phyloP scores from a whole-genome alignment of 2,329 filamentous ascomycete genomes.

The Botrytis pseudocinerea region DNA sequence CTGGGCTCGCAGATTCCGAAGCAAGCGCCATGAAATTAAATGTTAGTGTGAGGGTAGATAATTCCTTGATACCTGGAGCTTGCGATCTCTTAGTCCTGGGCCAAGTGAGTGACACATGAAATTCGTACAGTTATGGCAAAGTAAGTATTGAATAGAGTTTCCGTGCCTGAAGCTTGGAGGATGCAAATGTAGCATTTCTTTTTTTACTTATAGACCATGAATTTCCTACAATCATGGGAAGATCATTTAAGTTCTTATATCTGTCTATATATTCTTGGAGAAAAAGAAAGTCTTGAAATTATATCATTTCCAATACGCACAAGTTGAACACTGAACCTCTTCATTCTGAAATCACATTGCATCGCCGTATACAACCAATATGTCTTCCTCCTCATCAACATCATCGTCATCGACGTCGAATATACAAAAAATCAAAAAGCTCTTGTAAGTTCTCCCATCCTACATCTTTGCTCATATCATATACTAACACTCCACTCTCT shows the following conservation, averaged over 20 bases:
- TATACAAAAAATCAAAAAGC: not conserved
- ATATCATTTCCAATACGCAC: not conserved
- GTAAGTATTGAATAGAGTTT: not conserved
- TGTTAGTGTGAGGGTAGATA: not conserved
- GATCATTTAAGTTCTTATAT: not conserved
- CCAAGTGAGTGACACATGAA: not conserved
- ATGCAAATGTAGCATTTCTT: not conserved
- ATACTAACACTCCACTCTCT: not conserved
- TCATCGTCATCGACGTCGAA: not conserved
- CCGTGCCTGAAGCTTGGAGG: not conserved
- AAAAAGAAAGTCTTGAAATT: not conserved
- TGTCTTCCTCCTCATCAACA: not conserved
- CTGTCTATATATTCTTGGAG: not conserved
- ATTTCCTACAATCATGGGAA: not conserved
- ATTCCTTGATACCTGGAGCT: not conserved
- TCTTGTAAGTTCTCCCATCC: constrained; percentile 3
- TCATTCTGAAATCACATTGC: not conserved
- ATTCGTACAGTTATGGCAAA: not conserved
- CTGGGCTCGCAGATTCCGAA: not conserved
- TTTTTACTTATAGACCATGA: not conserved
- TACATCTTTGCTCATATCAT: not conserved
- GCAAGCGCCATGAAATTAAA: not conserved
- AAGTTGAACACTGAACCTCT: not conserved
- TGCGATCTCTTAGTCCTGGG: not conserved
- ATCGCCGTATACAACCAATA: not conserved